Evolutionary conservation across 1,284 basidiomycete genomes (phyloP).

Genomic region (Boletus subluridellus): DNA sequence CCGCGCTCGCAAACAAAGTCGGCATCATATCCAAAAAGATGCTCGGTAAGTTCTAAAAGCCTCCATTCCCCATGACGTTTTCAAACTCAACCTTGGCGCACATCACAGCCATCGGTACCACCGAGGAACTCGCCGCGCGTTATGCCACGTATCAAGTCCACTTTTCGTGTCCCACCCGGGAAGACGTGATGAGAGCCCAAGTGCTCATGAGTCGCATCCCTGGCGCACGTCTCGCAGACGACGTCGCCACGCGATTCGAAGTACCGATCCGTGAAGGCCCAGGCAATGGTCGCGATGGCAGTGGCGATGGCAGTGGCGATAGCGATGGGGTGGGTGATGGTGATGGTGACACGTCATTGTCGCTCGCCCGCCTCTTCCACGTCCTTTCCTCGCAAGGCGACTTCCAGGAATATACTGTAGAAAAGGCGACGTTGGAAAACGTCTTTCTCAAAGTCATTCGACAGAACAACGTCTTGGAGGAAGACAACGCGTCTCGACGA

Average conservation of each 20-base stretch:
- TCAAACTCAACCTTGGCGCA: neutral
- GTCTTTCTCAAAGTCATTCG: constrained; percentile 73
- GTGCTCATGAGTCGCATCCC: constrained; percentile 62
- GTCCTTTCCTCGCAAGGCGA: constrained; percentile 49
- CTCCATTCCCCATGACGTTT: neutral
- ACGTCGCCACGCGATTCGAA: constrained; percentile 76
- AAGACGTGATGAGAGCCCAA: constrained; percentile 54
- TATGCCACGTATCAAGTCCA: constrained; percentile 78
- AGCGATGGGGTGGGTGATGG: neutral
- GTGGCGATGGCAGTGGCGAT: no score
- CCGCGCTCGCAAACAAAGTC: constrained; percentile 69
- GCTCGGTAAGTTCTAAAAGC: constrained; percentile 46
- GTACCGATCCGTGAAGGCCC: constrained; percentile 50
- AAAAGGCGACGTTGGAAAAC: constrained; percentile 65
- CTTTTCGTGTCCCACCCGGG: constrained; percentile 61
- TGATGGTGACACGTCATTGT: constrained; percentile 23
- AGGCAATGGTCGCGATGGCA: constrained; percentile 1
- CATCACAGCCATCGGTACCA: constrained; percentile 60
- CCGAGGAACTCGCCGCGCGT: constrained; percentile 57
- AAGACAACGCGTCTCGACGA: constrained; percentile 24
- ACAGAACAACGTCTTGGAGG: constrained; percentile 58
- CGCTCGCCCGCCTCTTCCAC: constrained; percentile 59
- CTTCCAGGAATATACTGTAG: constrained; percentile 65
- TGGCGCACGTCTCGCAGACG: constrained; percentile 64
- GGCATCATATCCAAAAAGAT: constrained; percentile 68